phyloP scores from a whole-genome alignment of 2,329 filamentous ascomycete genomes.

The Keithomyces neogunnii region DNA sequence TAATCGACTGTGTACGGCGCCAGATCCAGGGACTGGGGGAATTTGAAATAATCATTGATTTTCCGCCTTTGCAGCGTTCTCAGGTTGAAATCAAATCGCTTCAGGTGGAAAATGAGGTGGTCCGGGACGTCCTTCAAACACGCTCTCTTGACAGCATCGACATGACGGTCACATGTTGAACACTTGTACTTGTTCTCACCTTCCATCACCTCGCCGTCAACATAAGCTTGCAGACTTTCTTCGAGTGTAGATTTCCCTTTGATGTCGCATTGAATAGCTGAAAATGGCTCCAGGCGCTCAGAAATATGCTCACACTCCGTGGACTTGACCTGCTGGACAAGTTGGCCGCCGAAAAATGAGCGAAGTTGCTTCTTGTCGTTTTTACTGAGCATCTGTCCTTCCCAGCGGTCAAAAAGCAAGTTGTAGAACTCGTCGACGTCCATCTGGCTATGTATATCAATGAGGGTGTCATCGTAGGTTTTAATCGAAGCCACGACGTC shows the following conservation, averaged over 20 bases:
- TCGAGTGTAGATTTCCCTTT: constrained; percentile 78
- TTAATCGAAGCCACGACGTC: constrained; percentile 67
- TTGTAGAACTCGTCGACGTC: constrained; percentile 98
- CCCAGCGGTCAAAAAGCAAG: constrained; percentile 83
- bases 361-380: constrained; percentile 67
- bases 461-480: constrained; percentile 72
- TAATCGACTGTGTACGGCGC: constrained; percentile 82
- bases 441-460: constrained; percentile 89
- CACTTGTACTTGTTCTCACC: constrained; percentile 99
- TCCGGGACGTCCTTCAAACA: constrained; percentile 90
- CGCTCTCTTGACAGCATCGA: constrained; percentile 87
- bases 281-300: constrained; percentile 81
- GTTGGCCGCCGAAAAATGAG: constrained; percentile 81
- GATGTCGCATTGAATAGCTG: constrained; percentile 91
- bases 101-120: constrained; percentile 91
- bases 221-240: constrained; percentile 89
- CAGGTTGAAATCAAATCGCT: constrained; percentile 76
- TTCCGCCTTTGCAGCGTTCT: constrained; percentile 74
- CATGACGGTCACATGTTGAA: constrained; percentile 77
- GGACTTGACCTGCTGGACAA: constrained; percentile 91
- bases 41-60: constrained; percentile 91
- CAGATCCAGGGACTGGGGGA: constrained; percentile 78
- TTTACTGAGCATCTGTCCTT: constrained; percentile 62
- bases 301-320: constrained; percentile 93
- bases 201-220: constrained; percentile 93